Evolutionary conservation across 768 basidiomycete genomes (phyloP), one percentile per base, ranked within the genome.

Genomic region (Suillus sp.): DNA sequence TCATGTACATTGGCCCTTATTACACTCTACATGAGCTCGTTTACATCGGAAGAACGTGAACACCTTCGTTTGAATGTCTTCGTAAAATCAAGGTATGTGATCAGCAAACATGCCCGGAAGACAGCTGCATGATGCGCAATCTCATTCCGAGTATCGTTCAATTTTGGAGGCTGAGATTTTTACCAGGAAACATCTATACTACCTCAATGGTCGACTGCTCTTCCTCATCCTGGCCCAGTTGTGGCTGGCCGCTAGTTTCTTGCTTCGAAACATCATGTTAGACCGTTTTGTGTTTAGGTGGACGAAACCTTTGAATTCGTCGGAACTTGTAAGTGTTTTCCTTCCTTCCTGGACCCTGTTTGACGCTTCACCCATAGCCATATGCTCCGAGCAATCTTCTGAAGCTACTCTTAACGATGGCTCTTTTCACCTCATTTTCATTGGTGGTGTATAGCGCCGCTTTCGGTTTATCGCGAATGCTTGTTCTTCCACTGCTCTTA

Each of bases 181-280:
- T 14, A 45, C 16, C 65, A 91, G 90, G 69, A 91, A 89, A 74
- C 89, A 92, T 64, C 90, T 89, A 0, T 84, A 85, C 66, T 87
- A 91, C 68, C 78, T 92, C 25, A 91, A 91, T 60, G 89, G 89
- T 1, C 84, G 84, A 20, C 75, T 90, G 6, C 65, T 92, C 9
- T 90, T 89, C 69, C 71, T 91, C 20, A 59, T 85, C 30, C 66
- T 84, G 54, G 80, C 85, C 0, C 90, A 92, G 69, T 11, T 79
- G 2, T 75, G 76, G 47, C 68, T 82, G 10, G 84, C 85, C 0
- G 48, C 75, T 8, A 76, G 78, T 2, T 91, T 82, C 65, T 74
- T 80, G 1, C 70, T 89, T 25, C 81, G 90, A 8, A 85, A 83
- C 38, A 72, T 87, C n/a, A 81, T 90, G 73, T 78, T 83, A 1